A percentile compares a stretch with the other conserved stretches of the same genome.
Evolutionary conservation across 2,329 filamentous ascomycete genomes (phyloP).

Genomic region (Beauveria rudraprayagi): DNA sequence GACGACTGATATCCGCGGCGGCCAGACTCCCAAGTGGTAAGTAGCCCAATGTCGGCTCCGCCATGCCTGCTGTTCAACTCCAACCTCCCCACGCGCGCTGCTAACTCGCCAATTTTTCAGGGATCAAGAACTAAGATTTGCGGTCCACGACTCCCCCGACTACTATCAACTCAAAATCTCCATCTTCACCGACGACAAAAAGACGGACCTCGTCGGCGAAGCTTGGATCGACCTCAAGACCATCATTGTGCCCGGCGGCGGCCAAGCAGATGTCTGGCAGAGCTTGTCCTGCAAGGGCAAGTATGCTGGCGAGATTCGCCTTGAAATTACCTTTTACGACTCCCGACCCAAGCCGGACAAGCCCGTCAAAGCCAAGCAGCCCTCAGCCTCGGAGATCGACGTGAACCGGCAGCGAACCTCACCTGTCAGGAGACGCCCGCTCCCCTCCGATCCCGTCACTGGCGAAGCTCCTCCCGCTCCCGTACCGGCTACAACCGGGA

Average conservation of each 20-base stretch:
- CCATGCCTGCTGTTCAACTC: too few species aligned
- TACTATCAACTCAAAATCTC: slow-evolving; percentile 95
- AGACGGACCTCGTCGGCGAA: slow-evolving; percentile 92
- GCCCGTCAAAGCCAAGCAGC: slow-evolving; percentile 46
- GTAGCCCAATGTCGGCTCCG: slow-evolving; percentile 4
- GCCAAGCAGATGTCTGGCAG: slow-evolving; percentile 94
- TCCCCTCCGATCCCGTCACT: slow-evolving; percentile 70
- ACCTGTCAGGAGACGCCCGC: slow-evolving; percentile 71
- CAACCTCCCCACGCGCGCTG: background rate
- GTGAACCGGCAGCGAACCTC: slow-evolving; percentile 39
- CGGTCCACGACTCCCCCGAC: slow-evolving; percentile 90
- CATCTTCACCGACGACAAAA: slow-evolving; percentile 97
- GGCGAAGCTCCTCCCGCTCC: slow-evolving; percentile 34
- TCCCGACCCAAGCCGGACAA: slow-evolving; percentile 74
- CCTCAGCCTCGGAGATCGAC: slow-evolving; percentile 29
- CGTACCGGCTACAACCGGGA: slow-evolving; percentile 13
- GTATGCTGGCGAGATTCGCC: slow-evolving; percentile 88
- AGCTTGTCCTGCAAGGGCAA: slow-evolving; percentile 79
- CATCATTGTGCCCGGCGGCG: slow-evolving; percentile 77
- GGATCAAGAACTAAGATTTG: slow-evolving; percentile 96
- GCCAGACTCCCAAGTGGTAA: slow-evolving; percentile 93
- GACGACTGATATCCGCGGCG: slow-evolving; percentile 83
- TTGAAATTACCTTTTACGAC: slow-evolving; percentile 97
- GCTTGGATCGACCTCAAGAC: slow-evolving; percentile 77
- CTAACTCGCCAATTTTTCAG: slow-evolving; percentile 38